Percentiles rank a stretch among this genome's conserved stretches.
phyloP scores from a whole-genome alignment of 768 basidiomycete species.

The Nevesoporus exiguus region DNA sequence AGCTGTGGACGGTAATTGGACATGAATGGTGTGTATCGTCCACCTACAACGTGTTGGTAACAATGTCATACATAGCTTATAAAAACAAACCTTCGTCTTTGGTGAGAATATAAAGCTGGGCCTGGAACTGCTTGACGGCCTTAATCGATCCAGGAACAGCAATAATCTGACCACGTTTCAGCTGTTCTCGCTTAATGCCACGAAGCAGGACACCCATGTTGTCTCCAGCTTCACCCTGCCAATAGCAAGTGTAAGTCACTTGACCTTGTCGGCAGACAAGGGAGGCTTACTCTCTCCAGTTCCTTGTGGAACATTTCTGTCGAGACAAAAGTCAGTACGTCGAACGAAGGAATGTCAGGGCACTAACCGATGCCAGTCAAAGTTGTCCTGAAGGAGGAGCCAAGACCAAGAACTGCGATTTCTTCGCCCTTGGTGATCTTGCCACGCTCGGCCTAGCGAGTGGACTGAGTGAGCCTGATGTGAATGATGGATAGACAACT shows the following conservation, averaged over 20 bases:
- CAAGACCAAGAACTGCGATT: slow-evolving; percentile 89
- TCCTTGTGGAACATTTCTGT: slow-evolving; percentile 99
- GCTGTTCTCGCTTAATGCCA: slow-evolving; percentile 95
- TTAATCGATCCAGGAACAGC: slow-evolving; percentile 88
- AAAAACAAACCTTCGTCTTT: slow-evolving; percentile 39
- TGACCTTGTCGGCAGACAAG: neutral
- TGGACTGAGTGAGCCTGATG: neutral
- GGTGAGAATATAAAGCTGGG: slow-evolving; percentile 72
- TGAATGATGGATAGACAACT: slow-evolving; percentile 22
- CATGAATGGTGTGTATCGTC: slow-evolving; percentile 91
- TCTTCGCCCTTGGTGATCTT: slow-evolving; percentile 87
- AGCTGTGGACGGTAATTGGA: slow-evolving; percentile 92
- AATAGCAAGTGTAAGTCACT: slow-evolving; percentile 4
- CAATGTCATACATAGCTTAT: slow-evolving; percentile 43
- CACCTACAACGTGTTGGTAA: slow-evolving; percentile 38
- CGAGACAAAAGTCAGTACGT: slow-evolving; percentile 4
- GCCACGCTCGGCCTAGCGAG: slow-evolving; percentile 81
- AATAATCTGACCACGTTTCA: slow-evolving; percentile 91
- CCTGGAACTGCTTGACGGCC: slow-evolving; percentile 91
- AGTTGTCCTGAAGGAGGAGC: slow-evolving; percentile 80
- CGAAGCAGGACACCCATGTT: slow-evolving; percentile 98
- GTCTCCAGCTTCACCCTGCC: slow-evolving; percentile 92
- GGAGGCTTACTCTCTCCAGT: slow-evolving; percentile 73
- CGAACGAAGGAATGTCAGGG: neutral
- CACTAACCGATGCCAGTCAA: slow-evolving; percentile 83